Evolutionary conservation across 176 grass and related monocot genomes (phyloP), one percentile per base, ranked within the genome.

Genomic region (Raddia distichophylla): DNA sequence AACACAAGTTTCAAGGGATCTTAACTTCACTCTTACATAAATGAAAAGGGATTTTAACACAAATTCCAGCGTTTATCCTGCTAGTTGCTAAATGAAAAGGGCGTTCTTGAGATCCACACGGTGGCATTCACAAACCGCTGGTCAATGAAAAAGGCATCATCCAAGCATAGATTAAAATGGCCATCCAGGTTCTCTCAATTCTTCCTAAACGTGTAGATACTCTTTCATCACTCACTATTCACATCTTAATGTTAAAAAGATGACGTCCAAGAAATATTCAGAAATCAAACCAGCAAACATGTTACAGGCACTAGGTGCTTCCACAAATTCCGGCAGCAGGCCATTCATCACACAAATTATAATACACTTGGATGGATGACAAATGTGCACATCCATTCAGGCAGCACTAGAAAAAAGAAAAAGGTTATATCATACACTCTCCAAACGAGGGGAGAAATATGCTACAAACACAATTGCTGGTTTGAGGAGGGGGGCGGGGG

Each of bases 351-450:
- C 8, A 76, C 20, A 33, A 60, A 45, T 42, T 58, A 55, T 27
- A n/a, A 50, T 56, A 63, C 33, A 85, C 9, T 62, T 14, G 60
- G 11, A 34, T 62, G 60, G 60, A 79, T n/a, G 27, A 17, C 48
- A 54, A 66, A 45, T 48, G 37, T 48, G 5, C 16, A 7, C 55
- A 73, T 40, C 32, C 6, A 8, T 19, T 52, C 0, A 7, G 18
- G 5, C 33, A 44, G 16, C 16, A 19, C 8, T 15, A 3, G 35
- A 16, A 73, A 16, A 73, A 27, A 27, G 1, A 27, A 27, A 56
- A n/a, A 64, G 40, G 10, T 59, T 72, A 27, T 19, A 79, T 66
- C 37, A 64, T 1, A 49, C 10, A 13, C 20, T 18, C 64, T 20
- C 6, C 49, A 51, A 43, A 50, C 6, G 11, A 32, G 18, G 14